Percentiles rank a stretch among this genome's conserved stretches.
Conservation (phyloP, 768 basidiomycete genomes). For the Lentinus tigrinus region DNA sequence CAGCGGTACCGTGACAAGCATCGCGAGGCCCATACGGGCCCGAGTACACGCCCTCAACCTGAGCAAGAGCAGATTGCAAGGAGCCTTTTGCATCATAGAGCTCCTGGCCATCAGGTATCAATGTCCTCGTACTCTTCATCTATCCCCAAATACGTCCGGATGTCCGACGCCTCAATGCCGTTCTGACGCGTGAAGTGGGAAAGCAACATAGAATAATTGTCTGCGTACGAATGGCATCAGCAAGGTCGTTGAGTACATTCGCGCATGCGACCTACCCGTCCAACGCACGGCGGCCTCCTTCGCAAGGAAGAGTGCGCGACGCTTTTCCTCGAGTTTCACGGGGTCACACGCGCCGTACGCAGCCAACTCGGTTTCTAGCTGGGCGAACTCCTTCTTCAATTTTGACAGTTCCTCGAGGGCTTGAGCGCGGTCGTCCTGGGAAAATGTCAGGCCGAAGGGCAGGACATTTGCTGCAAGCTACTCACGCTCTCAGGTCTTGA, state of each 20-base stretch:
- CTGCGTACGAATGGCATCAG: slow-evolving; percentile 33
- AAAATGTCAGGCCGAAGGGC: not conserved
- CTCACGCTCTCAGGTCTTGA: slow-evolving; percentile 59
- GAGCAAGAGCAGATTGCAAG: too few relatives aligned
- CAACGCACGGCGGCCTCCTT: slow-evolving; percentile 84
- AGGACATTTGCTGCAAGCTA: slow-evolving; percentile 11
- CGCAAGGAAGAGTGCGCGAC: slow-evolving; percentile 67
- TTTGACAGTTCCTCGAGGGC: slow-evolving; percentile 49
- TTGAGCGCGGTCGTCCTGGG: slow-evolving; percentile 55
- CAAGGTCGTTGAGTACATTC: not conserved
- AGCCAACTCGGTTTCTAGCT: slow-evolving; percentile 65
- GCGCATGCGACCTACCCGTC: slow-evolving; percentile 71
- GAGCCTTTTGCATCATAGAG: too few relatives aligned
- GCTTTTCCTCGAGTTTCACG: slow-evolving; percentile 73
- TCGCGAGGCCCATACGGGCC: too few relatives aligned
- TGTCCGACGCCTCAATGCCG: slow-evolving; percentile 55
- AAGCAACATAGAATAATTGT: slow-evolving; percentile 68
- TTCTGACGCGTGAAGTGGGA: slow-evolving; percentile 66
- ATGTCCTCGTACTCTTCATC: slow-evolving; percentile 80
- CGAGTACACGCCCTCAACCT: too few relatives aligned
- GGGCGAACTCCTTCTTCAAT: slow-evolving; percentile 47
- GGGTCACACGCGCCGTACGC: slow-evolving; percentile 87
- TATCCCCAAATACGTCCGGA: slow-evolving; percentile 65
- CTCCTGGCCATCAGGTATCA: not conserved
- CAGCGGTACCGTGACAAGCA: too few relatives aligned